phyloP scores from a whole-genome alignment of 2,329 filamentous ascomycete species.

The Emergomyces pasteurianus region DNA sequence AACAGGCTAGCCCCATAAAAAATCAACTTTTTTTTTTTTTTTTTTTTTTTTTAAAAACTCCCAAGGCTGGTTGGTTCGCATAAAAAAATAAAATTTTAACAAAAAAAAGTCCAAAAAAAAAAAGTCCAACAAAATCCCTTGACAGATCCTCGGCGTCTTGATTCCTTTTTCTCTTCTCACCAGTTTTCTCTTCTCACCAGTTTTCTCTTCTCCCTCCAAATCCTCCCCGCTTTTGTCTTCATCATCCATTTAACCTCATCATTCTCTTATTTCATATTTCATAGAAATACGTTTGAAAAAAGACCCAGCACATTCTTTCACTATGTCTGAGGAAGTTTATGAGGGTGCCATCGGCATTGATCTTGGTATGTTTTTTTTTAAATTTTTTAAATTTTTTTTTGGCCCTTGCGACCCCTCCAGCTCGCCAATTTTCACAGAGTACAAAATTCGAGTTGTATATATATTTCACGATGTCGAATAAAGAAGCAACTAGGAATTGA shows the following conservation, averaged over 20 bases:
- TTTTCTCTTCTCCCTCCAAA: conserved; percentile 1
- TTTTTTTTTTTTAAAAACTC: not conserved
- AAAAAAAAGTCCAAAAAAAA: conserved; percentile 1
- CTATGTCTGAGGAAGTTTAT: conserved; percentile 92
- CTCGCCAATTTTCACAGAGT: not conserved
- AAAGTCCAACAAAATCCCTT: not conserved
- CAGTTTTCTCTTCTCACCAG: not conserved
- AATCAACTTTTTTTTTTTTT: not conserved
- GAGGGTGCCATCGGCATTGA: conserved; percentile 99
- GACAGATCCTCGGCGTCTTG: not conserved
- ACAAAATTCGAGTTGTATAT: no score
- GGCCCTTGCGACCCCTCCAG: not conserved
- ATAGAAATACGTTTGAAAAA: not conserved
- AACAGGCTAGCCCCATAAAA: conserved; percentile 3
- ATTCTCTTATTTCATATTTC: not conserved
- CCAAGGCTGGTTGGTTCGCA: conserved; percentile 1
- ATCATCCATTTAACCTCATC: not conserved
- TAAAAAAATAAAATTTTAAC: no score
- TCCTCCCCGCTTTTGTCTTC: not conserved
- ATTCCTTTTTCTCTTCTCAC: conserved; percentile 1
- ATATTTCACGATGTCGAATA: conserved; percentile 5
- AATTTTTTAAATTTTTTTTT: not conserved
- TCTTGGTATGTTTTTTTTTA: conserved; percentile 69
- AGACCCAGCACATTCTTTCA: conserved; percentile 25
- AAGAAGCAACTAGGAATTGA: conserved; percentile 1